These are phyloP conservation scores for Leccinum obscurum DNA, from an alignment of 768 basidiomycete genomes.

Conservation along the genomic window DNA sequence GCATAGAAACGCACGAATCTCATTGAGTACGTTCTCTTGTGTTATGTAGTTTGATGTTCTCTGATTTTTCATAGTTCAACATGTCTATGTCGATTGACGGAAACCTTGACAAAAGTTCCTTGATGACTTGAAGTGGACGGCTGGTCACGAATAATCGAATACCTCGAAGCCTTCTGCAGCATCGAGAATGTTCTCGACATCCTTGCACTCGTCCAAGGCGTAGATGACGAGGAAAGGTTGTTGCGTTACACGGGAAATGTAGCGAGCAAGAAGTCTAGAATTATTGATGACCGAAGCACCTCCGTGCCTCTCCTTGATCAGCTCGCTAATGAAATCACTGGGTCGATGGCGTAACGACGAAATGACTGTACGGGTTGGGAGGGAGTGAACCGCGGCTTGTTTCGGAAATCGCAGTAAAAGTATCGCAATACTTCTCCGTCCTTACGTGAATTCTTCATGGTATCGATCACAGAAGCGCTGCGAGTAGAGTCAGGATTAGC, in stretches of 20 bases:
- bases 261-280: not conserved
- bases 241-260: not conserved
- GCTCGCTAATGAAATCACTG: not conserved
- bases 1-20: not conserved
- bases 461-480: slow-evolving; percentile 18
- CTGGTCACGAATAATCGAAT: not conserved
- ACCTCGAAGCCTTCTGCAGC: not conserved
- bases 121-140: not conserved
- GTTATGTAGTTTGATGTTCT: slow-evolving; percentile 1
- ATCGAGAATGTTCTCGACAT: not conserved
- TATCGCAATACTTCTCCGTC: slow-evolving; percentile 6
- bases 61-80: not conserved
- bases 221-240: no score
- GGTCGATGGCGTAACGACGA: not conserved
- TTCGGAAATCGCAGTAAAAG: slow-evolving; percentile 27
- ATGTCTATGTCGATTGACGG: not conserved
- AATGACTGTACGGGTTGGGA: slow-evolving; percentile 11
- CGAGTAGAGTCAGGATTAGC: not conserved
- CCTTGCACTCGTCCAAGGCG: not conserved
- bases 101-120: not conserved
- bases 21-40: slow-evolving; percentile 3
- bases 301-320: not conserved
- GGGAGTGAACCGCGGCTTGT: not conserved
- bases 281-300: not conserved
- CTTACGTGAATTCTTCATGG: not conserved